phyloP scores from a whole-genome alignment of 192 early-diverging fungal genomes.

The Mortierella antarctica region DNA sequence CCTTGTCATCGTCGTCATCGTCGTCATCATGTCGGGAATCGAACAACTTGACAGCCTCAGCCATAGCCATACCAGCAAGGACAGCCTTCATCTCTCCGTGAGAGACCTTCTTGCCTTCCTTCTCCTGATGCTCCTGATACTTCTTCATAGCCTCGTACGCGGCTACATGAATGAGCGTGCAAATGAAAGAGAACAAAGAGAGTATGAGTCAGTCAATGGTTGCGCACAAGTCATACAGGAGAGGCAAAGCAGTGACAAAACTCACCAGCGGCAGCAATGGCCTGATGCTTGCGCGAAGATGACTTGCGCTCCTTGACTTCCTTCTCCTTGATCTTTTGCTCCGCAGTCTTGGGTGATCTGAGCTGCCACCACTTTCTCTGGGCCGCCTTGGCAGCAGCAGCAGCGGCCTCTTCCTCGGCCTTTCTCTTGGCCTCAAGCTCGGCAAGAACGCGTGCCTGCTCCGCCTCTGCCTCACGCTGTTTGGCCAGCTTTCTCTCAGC shows the following conservation, averaged over 20 bases:
- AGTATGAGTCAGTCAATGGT: background rate
- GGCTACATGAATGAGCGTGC: conserved; percentile 1
- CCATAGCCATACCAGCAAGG: conserved; percentile 56
- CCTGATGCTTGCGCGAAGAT: conserved; percentile 30
- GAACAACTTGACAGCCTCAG: conserved; percentile 53
- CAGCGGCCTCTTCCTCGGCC: conserved; percentile 35
- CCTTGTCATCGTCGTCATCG: conserved; percentile 41
- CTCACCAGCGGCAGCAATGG: conserved; percentile 51
- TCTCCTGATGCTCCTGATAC: conserved; percentile 40
- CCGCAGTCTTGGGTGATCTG: conserved; percentile 7
- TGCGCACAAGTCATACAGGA: too few relatives aligned
- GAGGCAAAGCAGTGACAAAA: background rate
- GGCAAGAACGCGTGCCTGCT: conserved; percentile 21
- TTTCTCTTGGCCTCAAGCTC: conserved; percentile 37
- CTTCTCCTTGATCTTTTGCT: conserved; percentile 41
- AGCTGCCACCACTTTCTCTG: conserved; percentile 45
- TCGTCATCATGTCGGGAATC: conserved; percentile 39
- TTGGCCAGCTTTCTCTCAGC: conserved; percentile 47
- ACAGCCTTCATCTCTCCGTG: conserved; percentile 51
- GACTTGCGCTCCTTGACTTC: conserved; percentile 39
- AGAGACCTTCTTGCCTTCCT: conserved; percentile 40
- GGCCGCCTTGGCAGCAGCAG: conserved; percentile 36
- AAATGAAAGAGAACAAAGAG: background rate
- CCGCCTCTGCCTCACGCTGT: conserved; percentile 42
- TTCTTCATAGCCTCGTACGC: conserved; percentile 51